These are phyloP conservation scores for Boletales sp. DNA, from an alignment of 768 basidiomycete species.

Conservation along the genomic window DNA sequence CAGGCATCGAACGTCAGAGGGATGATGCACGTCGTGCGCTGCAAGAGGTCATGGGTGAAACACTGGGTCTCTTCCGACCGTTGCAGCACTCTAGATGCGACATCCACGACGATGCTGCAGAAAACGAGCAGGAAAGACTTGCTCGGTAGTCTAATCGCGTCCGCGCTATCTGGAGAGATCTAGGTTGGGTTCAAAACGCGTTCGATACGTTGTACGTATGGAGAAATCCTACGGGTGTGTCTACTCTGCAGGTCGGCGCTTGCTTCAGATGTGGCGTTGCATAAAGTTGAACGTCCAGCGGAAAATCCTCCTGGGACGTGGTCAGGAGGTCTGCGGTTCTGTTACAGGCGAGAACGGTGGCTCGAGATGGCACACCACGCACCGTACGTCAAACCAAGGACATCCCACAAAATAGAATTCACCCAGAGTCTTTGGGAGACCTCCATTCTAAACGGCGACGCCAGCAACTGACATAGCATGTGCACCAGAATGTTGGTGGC, in stretches of 20 bases:
- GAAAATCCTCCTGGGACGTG: conserved; percentile 34
- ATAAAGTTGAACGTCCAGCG: conserved; percentile 40
- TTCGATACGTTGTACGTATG: neutral
- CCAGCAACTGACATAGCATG: conserved; percentile 39
- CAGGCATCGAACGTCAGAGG: conserved; percentile 42
- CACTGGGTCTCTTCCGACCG: conserved; percentile 44
- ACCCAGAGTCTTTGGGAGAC: conserved; percentile 15
- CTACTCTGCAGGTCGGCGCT: conserved; percentile 28
- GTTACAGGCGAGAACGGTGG: conserved; percentile 1
- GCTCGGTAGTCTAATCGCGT: conserved; percentile 36
- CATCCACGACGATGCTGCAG: conserved; percentile 43
- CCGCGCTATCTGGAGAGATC: conserved; percentile 33
- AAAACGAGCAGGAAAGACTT: conserved; percentile 44
- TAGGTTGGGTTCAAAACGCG: conserved; percentile 20
- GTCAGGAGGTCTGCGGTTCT: conserved; percentile 33
- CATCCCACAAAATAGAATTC: conserved; percentile 19
- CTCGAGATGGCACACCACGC: neutral
- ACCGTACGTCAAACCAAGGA: conserved; percentile 14
- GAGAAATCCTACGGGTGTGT: conserved; percentile 30
- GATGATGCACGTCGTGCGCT: conserved; percentile 38
- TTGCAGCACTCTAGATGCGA: conserved; percentile 40
- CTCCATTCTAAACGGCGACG: conserved; percentile 20
- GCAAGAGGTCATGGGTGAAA: conserved; percentile 48
- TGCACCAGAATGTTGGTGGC: conserved; percentile 41
- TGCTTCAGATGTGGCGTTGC: conserved; percentile 34